phyloP scores from a whole-genome alignment of 2,329 filamentous ascomycete genomes.

The Escovopsis weberi region DNA sequence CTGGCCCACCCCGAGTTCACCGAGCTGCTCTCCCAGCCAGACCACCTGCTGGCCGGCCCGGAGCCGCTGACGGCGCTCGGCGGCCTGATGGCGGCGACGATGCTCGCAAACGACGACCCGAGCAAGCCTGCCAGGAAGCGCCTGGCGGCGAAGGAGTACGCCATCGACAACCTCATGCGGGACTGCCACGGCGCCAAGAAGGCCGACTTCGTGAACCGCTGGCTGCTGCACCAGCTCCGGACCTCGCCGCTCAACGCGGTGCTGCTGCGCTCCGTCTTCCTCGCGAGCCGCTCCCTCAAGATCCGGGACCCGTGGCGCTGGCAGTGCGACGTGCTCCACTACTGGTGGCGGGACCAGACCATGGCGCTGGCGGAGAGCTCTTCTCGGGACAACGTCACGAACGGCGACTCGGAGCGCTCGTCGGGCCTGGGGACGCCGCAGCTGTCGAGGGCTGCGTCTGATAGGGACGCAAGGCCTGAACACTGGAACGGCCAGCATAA shows the following conservation, averaged over 20 bases:
- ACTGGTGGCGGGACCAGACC: conserved; percentile 21
- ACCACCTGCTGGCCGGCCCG: conserved; percentile 24
- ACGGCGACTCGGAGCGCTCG: conserved; percentile 11
- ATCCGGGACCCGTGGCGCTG: conserved; percentile 21
- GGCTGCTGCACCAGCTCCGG: conserved; percentile 37
- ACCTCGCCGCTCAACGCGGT: conserved; percentile 30
- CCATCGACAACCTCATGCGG: conserved; percentile 28
- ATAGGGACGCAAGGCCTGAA: conserved; percentile 6
- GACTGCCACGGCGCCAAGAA: conserved; percentile 23
- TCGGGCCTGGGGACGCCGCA: conserved; percentile 13
- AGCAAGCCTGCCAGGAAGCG: conserved; percentile 20
- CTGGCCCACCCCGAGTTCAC: conserved; percentile 28
- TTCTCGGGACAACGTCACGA: conserved; percentile 8
- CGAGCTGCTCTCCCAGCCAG: conserved; percentile 33
- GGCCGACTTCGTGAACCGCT: conserved; percentile 32
- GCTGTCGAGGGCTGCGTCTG: conserved; percentile 15
- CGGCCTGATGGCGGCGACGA: conserved; percentile 25
- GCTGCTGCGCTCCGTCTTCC: conserved; percentile 24
- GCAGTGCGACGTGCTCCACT: conserved; percentile 23
- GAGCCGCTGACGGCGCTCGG: conserved; percentile 25
- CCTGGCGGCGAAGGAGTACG: conserved; percentile 32
- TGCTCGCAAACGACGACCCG: conserved; percentile 22
- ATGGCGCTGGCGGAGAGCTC: conserved; percentile 7
- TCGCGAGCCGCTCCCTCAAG: conserved; percentile 13
- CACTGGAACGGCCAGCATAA: not conserved